phyloP scores from a whole-genome alignment of 164 flowering plant species.

The Liriodendron chinense region DNA sequence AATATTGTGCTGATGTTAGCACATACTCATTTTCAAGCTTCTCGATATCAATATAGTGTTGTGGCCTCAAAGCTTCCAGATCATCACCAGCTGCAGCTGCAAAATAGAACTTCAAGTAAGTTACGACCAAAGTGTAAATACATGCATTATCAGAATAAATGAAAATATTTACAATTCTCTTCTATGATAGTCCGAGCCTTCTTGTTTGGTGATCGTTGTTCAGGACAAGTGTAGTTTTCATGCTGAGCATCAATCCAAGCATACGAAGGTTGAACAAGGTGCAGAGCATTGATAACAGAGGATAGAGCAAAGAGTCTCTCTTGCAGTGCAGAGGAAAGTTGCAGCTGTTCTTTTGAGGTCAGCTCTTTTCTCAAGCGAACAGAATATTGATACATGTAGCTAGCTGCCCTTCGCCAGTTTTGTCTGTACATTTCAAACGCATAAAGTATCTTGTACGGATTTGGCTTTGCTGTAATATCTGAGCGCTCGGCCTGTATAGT shows the following conservation, averaged over 20 bases:
- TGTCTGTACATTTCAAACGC: conserved; percentile 84
- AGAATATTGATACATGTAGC: conserved; percentile 70
- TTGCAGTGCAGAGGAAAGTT: conserved; percentile 45
- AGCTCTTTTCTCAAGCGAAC: conserved; percentile 58
- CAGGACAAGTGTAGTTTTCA: conserved; percentile 32
- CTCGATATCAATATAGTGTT: conserved; percentile 47
- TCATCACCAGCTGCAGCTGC: conserved; percentile 35
- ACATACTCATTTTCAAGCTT: conserved; percentile 78
- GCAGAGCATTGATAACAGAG: conserved; percentile 84
- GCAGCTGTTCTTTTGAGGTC: conserved; percentile 39
- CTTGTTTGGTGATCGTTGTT: conserved; percentile 59
- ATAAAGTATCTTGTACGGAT: conserved; percentile 77
- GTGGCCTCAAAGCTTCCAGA: conserved; percentile 31
- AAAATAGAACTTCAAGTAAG: conserved; percentile 7
- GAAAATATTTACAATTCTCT: conserved; percentile 39
- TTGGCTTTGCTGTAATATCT: conserved; percentile 64
- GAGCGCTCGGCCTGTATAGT: conserved; percentile 75
- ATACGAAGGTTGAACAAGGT: conserved; percentile 78
- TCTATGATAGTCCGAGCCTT: conserved; percentile 46
- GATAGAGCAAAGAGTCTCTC: conserved; percentile 79
- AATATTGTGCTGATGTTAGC: conserved; percentile 71
- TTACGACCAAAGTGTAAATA: neutral
- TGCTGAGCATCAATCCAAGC: conserved; percentile 76
- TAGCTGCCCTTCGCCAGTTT: conserved; percentile 91
- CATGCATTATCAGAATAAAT: neutral